These are phyloP conservation scores for Ustilago shanxiensis DNA, from an alignment of 1,284 basidiomycete species.

Conservation along the genomic window DNA sequence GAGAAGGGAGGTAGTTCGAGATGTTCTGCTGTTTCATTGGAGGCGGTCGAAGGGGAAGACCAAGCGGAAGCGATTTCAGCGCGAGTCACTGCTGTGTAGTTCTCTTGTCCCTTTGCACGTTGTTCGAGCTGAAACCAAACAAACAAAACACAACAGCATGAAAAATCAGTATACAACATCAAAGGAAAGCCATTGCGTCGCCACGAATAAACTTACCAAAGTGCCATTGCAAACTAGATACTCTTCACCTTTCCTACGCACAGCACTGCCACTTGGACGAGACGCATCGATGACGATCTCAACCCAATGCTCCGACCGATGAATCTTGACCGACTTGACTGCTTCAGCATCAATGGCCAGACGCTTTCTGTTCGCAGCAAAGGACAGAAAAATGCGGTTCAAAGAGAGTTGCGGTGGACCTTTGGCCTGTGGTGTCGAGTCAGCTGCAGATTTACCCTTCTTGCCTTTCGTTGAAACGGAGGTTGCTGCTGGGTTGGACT, in stretches of 20 bases:
- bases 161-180: no score
- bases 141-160: no score
- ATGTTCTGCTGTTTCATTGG: neutral
- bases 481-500: neutral
- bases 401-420: conserved; percentile 69
- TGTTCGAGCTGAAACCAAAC: conserved; percentile 56
- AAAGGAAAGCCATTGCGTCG: no score
- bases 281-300: conserved; percentile 77
- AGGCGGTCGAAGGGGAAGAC: neutral
- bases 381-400: conserved; percentile 85
- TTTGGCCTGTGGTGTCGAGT: conserved; percentile 13
- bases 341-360: conserved; percentile 89
- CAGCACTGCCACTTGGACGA: conserved; percentile 2
- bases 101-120: conserved; percentile 39
- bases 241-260: conserved; percentile 72
- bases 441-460: neutral
- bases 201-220: conserved; percentile 61
- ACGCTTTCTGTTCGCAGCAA: conserved; percentile 85
- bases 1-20: conserved; percentile 44
- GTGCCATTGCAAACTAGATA: conserved; percentile 77
- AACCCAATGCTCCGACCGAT: conserved; percentile 84
- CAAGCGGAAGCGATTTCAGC: conserved; percentile 41
- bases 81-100: conserved; percentile 44
- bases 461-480: conserved; percentile 4
- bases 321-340: conserved; percentile 83